Evolutionary conservation across 768 basidiomycete genomes (phyloP).

Genomic region (Russula olivacea): DNA sequence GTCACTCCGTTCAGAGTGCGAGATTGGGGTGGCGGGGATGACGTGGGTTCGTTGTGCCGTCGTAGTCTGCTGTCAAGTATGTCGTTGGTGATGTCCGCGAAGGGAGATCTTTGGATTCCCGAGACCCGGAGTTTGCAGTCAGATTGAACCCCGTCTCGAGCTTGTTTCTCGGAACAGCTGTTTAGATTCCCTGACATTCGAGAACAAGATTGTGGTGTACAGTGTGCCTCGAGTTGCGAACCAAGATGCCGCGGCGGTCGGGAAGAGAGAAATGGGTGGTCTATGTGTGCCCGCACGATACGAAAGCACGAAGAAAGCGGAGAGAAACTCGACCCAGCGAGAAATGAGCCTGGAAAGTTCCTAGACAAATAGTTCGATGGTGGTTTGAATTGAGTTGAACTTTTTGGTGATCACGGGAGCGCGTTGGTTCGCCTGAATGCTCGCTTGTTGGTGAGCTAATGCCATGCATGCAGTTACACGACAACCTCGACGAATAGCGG

Average conservation of each 20-base stretch:
- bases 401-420: not conserved
- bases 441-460: not conserved
- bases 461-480: conserved; percentile 5
- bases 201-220: not conserved
- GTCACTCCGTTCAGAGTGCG: not conserved
- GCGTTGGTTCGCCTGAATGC: not conserved
- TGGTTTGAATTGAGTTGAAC: not conserved
- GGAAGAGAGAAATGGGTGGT: not conserved
- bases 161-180: not conserved
- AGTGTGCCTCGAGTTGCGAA: not conserved
- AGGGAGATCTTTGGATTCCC: conserved; percentile 10
- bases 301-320: conserved; percentile 18
- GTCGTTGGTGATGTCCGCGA: conserved; percentile 22
- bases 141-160: not conserved
- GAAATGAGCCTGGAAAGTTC: not conserved
- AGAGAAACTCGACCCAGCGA: conserved; percentile 14
- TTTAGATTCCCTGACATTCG: conserved; percentile 4
- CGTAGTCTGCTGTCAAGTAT: not conserved
- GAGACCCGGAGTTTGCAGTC: not conserved
- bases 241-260: too few species aligned
- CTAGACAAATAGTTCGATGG: not conserved
- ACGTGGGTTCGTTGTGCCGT: not conserved
- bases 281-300: conserved; percentile 17
- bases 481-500: conserved; percentile 11
- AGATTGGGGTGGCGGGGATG: conserved; percentile 2